Conservation (phyloP, 495 filamentous ascomycete species). For the Extremus antarcticus region DNA sequence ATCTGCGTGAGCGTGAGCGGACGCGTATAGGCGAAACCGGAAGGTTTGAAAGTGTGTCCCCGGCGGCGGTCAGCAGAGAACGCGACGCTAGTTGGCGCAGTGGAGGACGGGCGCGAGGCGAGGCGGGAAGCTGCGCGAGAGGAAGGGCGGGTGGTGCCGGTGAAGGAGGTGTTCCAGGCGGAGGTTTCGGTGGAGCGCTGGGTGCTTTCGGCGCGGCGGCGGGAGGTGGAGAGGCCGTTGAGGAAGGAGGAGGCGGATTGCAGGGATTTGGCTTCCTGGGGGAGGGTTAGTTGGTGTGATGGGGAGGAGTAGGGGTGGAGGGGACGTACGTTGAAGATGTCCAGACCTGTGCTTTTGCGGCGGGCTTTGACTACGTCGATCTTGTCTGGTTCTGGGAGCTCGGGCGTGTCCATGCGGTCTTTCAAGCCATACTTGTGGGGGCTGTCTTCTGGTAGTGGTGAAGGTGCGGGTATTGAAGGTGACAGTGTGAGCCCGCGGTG, state of each 20-base stretch:
- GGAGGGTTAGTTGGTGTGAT: conserved; percentile 1
- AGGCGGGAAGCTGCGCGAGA: conserved; percentile 5
- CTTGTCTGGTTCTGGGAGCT: conserved; percentile 6
- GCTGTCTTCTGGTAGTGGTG: conserved; percentile 19
- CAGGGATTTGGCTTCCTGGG: conserved; percentile 20
- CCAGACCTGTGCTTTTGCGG: conserved; percentile 15
- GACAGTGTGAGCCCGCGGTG: conserved; percentile 9
- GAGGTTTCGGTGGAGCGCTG: conserved; percentile 8
- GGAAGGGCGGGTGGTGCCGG: background rate
- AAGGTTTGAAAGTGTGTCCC: conserved; percentile 16
- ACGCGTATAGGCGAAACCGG: conserved; percentile 14
- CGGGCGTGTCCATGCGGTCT: conserved; percentile 19
- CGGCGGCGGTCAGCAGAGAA: conserved; percentile 3
- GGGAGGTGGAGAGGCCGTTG: conserved; percentile 19
- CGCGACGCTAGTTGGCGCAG: background rate
- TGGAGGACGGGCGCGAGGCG: background rate
- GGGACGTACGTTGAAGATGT: conserved; percentile 18
- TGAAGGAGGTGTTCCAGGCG: background rate
- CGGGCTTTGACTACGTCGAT: conserved; percentile 8
- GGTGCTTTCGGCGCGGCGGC: conserved; percentile 14
- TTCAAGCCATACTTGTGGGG: conserved; percentile 20
- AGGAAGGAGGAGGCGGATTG: conserved; percentile 21
- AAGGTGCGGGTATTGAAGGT: conserved; percentile 14
- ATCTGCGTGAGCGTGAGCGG: conserved; percentile 10
- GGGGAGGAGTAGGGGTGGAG: background rate